phyloP scores from a whole-genome alignment of 495 filamentous ascomycete species.

The Penicillium cataractarum region DNA sequence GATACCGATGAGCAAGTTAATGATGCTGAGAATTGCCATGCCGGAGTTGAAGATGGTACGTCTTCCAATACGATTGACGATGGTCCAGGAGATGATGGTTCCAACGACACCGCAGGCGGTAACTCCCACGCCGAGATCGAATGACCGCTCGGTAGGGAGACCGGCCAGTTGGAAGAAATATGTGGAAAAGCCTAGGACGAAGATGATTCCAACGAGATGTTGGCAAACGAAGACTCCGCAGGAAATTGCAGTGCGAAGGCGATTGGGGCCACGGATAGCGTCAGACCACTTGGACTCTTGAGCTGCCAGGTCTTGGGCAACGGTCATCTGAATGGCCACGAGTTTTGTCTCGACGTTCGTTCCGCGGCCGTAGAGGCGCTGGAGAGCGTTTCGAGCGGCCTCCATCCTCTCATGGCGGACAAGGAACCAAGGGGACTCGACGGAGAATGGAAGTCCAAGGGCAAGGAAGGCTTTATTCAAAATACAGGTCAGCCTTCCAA shows the following conservation, averaged over 20 bases:
- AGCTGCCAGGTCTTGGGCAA: background rate
- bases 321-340: background rate
- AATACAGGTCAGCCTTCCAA: background rate
- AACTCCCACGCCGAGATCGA: background rate
- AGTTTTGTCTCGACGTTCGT: background rate
- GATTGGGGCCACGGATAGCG: background rate
- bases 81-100: background rate
- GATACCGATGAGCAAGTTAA: background rate
- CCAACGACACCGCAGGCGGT: background rate
- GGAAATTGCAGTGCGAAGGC: background rate
- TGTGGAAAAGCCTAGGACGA: background rate
- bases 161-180: background rate
- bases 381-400: background rate
- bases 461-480: background rate
- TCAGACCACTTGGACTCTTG: background rate
- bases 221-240: background rate
- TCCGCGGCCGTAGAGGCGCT: background rate
- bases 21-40: background rate
- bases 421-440: background rate
- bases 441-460: background rate
- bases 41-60: background rate
- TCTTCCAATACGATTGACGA: background rate
- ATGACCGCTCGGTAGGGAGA: background rate
- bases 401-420: background rate
- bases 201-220: background rate